Percentiles rank a stretch among this genome's conserved stretches.
These are phyloP conservation scores for Lipomyces yamanashiensis DNA, from an alignment of 805 yeast genomes.

Conservation along the genomic window DNA sequence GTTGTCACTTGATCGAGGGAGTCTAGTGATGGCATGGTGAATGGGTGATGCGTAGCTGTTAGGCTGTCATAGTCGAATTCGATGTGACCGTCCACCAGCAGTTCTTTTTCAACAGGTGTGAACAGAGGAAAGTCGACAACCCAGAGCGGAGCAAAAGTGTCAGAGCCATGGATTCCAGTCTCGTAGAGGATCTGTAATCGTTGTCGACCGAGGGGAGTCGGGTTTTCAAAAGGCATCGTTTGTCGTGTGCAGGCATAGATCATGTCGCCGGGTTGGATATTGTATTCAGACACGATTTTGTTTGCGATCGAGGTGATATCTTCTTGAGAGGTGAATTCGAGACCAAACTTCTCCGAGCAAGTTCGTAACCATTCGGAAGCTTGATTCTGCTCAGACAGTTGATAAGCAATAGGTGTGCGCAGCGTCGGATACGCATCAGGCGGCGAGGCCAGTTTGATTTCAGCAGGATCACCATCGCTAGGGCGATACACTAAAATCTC, in stretches of 20 bases:
- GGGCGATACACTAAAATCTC: conserved; percentile 70
- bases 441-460: conserved; percentile 37
- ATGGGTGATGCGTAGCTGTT: conserved; percentile 92
- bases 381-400: not conserved
- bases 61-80: conserved; percentile 54
- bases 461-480: not conserved
- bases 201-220: conserved; percentile 89
- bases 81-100: conserved; percentile 56
- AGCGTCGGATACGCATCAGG: conserved; percentile 25
- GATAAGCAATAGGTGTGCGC: conserved; percentile 13
- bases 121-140: conserved; percentile 91
- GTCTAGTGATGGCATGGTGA: conserved; percentile 82
- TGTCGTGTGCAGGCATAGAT: conserved; percentile 81
- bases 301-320: conserved; percentile 10
- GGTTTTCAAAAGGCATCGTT: conserved; percentile 76
- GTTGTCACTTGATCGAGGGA: conserved; percentile 57
- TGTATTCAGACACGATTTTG: conserved; percentile 11
- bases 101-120: conserved; percentile 63
- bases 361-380: conserved; percentile 43
- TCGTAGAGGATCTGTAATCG: conserved; percentile 72
- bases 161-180: conserved; percentile 31
- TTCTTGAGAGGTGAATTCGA: conserved; percentile 1
- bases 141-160: conserved; percentile 55
- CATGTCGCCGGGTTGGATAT: conserved; percentile 68
- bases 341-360: conserved; percentile 10